A percentile compares a stretch with the other conserved stretches of the same genome.
Conservation (phyloP, 1,284 basidiomycete species). For the Fomitopsis pinicola region DNA sequence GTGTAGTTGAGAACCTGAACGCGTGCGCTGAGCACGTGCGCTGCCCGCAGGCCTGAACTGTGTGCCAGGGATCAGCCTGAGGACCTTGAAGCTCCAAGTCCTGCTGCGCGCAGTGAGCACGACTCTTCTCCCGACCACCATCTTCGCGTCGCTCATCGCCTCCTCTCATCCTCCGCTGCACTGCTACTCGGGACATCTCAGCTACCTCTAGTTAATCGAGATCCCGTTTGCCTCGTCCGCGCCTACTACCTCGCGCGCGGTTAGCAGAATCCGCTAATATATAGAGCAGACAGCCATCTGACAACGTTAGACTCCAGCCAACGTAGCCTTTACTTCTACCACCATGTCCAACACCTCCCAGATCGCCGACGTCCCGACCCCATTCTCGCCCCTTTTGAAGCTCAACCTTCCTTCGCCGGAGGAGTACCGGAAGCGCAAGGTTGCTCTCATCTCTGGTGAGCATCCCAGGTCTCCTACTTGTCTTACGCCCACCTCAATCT, state of each 20-base stretch:
- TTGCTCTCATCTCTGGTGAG: slow-evolving; percentile 83
- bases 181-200: too few species aligned
- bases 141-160: too few species aligned
- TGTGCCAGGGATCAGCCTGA: too few species aligned
- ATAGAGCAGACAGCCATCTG: background rate
- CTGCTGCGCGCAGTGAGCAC: too few species aligned
- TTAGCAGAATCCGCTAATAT: background rate
- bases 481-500: slow-evolving; percentile 3
- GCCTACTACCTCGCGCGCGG: background rate
- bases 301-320: background rate
- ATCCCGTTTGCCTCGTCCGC: background rate
- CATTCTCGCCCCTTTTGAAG: slow-evolving; percentile 40
- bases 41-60: too few species aligned
- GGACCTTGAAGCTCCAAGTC: too few species aligned
- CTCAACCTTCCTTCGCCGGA: slow-evolving; percentile 64
- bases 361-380: slow-evolving; percentile 22
- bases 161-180: too few species aligned
- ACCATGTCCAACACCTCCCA: slow-evolving; percentile 16
- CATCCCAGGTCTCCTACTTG: slow-evolving; percentile 8
- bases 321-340: background rate
- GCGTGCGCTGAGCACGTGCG: too few species aligned
- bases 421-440: slow-evolving; percentile 82
- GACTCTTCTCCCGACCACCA: too few species aligned
- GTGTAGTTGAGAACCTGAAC: too few species aligned
- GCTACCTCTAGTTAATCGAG: background rate